Evolutionary conservation across 176 grass and related monocot genomes (phyloP), one percentile per base, ranked within the genome.

Genomic region (Oryza nivara): DNA sequence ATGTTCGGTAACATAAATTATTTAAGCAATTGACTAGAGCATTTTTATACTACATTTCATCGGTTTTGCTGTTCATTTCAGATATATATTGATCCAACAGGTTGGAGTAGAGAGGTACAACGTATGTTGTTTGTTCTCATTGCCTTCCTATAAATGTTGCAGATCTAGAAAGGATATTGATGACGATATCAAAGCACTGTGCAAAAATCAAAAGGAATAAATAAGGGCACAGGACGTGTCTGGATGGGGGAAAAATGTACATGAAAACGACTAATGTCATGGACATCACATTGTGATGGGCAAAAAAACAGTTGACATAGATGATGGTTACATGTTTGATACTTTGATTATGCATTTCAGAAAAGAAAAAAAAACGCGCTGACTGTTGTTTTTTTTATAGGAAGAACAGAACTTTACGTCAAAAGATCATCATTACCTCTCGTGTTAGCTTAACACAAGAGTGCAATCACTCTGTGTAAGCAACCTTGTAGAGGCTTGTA

Each of bases 221-320:
- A 82, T 77, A 30, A 11, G 58, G 0, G 43, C 44, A 83, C 54
- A 28, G 46, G 28, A 73, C 80, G 43, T 78, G 86, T 72, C 41
- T 23, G 67, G 13, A 6, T 3, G 67, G 22, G 22, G 14, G 28
- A 13, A 9, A 9, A 36, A 68, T 69, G 41, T 11, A 43, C 35
- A 48, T 26, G 68, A 58, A 36, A 79, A 65, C 46, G 81, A 79
- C 68, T 11, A 17, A 22, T 72, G 28, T 16, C 67, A 34, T 72
- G 67, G n/a, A 66, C 74, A 49, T 54, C 17, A 16, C 41, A 10
- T 70, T 34, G 22, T 10, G 80, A 65, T 1, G 41, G 58, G 58
- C 7, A 4, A 66, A 22, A 46, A 28, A 56, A 46, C 65, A 38
- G 14, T 70, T 52, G 9, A 75, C 32, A 9, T 54, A 34, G 47